These are phyloP conservation scores for Hansenula anomala DNA, from an alignment of 1,139 yeast genomes.

Conservation along the genomic window DNA sequence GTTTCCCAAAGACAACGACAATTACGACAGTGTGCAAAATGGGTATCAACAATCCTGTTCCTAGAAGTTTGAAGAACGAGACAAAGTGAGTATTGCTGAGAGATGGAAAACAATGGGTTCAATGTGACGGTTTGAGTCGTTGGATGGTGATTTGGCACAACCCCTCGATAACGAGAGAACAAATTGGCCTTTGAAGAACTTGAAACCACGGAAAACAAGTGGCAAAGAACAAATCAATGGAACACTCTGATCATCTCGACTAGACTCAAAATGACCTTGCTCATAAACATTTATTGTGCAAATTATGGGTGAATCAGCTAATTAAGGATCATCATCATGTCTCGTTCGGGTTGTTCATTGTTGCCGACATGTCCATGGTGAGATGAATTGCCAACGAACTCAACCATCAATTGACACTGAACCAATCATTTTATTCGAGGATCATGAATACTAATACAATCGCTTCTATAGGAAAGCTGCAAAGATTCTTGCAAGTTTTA, in stretches of 20 bases:
- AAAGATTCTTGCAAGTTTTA: conserved; percentile 78
- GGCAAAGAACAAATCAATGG: no score
- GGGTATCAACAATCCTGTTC: conserved; percentile 93
- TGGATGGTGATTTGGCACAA: not conserved
- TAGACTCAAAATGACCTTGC: no score
- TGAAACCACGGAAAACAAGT: no score
- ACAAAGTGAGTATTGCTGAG: conserved; percentile 62
- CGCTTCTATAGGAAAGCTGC: conserved; percentile 76
- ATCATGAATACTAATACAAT: no score
- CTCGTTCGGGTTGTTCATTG: not conserved
- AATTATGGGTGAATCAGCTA: no score
- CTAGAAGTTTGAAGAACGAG: conserved; percentile 84
- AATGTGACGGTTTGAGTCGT: not conserved
- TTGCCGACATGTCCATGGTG: not conserved
- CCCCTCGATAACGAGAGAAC: not conserved
- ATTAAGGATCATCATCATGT: no score
- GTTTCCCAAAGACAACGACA: no score
- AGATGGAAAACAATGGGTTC: not conserved
- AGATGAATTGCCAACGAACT: not conserved
- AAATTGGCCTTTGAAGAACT: no score
- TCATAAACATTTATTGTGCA: no score
- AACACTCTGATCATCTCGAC: no score
- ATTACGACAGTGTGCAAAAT: conserved; percentile 28
- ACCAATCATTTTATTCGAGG: no score
- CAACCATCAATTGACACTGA: no score